These are phyloP conservation scores for Botrytis elliptica DNA, from an alignment of 2,329 filamentous ascomycete genomes.

Conservation along the genomic window DNA sequence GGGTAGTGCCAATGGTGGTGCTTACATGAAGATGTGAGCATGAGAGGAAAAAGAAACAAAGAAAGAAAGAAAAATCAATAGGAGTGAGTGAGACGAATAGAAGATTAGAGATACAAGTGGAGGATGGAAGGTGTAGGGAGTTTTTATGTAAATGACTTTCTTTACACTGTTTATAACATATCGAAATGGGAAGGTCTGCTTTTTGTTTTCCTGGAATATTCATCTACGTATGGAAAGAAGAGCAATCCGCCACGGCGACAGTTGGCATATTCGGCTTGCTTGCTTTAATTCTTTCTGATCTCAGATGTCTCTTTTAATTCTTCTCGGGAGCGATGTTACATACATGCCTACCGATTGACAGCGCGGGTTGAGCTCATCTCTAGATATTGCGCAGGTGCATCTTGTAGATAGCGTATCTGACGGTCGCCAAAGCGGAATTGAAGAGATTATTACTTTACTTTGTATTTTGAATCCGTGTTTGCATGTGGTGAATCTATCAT, in stretches of 20 bases:
- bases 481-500: neutral
- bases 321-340: neutral
- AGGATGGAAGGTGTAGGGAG: neutral
- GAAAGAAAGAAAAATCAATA: neutral
- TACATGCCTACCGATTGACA: neutral
- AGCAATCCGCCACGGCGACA: neutral
- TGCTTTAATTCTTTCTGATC: neutral
- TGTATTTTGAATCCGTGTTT: neutral
- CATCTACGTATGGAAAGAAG: neutral
- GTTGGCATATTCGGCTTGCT: neutral
- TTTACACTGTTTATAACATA: constrained; percentile 2
- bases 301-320: neutral
- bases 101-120: neutral
- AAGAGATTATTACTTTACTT: neutral
- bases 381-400: neutral
- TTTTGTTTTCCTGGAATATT: constrained; percentile 1
- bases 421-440: neutral
- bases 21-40: constrained; percentile 5
- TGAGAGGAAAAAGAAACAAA: neutral
- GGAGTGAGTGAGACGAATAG: neutral
- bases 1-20: neutral
- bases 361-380: neutral
- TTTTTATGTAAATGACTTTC: constrained; percentile 12
- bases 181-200: neutral
- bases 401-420: neutral